Evolutionary conservation across 106 monocot species (phyloP), one percentile per base, ranked within the genome.

Genomic region (Vanilla planifolia): DNA sequence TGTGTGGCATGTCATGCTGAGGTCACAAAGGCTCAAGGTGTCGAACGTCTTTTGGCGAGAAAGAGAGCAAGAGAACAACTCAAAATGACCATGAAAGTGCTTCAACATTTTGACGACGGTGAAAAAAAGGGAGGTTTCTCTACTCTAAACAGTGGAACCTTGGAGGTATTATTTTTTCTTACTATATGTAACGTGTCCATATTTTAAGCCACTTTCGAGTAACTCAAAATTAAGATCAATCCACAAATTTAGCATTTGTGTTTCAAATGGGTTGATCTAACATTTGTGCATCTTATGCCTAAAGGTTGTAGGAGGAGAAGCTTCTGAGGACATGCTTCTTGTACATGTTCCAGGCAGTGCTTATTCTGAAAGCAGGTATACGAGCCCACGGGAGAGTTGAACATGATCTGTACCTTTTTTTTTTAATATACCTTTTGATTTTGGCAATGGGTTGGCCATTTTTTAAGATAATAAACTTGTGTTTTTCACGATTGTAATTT

Each of bases 1-100:
- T 98, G 96, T 71, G 96, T 98, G 45, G 91, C 73, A n/a, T 98
- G 96, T 40, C 96, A 98, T 73, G 76, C 75, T 34, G 81, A 88
- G 50, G 85, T 88, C 46, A 98, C 96, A 2, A 65, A 64, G 51
- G 77, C 77, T 71, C 91, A 98, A 63, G 72, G 63, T 29, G 43
- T 45, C 24, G 88, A 98, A 47, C 59, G 68, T 21, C 42, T 50
- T 11, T 51, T 68, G 27, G 61, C 43, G 11, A 77, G 47, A 35
- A 66, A 13, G 21, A 73, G 72, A 39, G 90, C 84, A 4, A 98
- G 88, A 67, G 64, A 85, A 63, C 77, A 63, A 39, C 77, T 98
- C 1, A 81, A 78, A 68, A 73, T 45, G 16, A 62, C 62, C 32
- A 65, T 87, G 67, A 76, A 83, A 56, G 63, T 73, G 23, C 72